Conservation (phyloP, 1,284 basidiomycete genomes). For the Leucocoprinus gongylophorus region DNA sequence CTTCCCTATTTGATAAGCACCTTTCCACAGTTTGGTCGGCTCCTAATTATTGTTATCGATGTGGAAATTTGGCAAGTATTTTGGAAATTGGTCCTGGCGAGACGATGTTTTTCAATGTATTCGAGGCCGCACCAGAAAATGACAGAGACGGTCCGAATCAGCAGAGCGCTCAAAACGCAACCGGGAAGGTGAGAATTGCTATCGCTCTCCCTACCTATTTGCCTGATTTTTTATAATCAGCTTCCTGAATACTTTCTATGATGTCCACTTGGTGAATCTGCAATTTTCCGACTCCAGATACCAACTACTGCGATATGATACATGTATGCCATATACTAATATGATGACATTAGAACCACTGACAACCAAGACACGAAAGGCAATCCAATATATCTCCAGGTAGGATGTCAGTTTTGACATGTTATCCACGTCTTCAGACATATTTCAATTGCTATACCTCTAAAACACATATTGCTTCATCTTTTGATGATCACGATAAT, state of each 20-base stretch:
- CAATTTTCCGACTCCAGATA: slow-evolving; percentile 7
- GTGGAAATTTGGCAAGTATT: slow-evolving; percentile 96
- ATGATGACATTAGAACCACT: not conserved
- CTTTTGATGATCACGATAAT: not conserved
- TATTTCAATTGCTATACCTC: too few species aligned
- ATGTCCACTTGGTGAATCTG: slow-evolving; percentile 3
- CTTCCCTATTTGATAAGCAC: slow-evolving; percentile 90
- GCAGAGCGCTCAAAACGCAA: slow-evolving; percentile 60
- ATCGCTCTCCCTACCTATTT: slow-evolving; percentile 10
- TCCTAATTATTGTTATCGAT: slow-evolving; percentile 97
- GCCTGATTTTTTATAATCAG: slow-evolving; percentile 26
- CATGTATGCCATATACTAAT: slow-evolving; percentile 5
- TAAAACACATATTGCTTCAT: not conserved
- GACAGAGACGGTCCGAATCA: slow-evolving; percentile 78
- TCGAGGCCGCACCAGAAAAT: slow-evolving; percentile 98
- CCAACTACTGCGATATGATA: slow-evolving; percentile 13
- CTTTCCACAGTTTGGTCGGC: slow-evolving; percentile 98
- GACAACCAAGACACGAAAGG: not conserved
- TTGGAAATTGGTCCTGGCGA: slow-evolving; percentile 93
- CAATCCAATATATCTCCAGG: not conserved
- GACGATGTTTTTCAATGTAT: slow-evolving; percentile 93
- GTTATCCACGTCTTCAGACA: too few species aligned
- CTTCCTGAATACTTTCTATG: slow-evolving; percentile 69
- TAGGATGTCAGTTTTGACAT: not conserved
- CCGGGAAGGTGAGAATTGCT: slow-evolving; percentile 50